phyloP scores from a whole-genome alignment of 768 basidiomycete genomes.

The Fomitopsis serialis region DNA sequence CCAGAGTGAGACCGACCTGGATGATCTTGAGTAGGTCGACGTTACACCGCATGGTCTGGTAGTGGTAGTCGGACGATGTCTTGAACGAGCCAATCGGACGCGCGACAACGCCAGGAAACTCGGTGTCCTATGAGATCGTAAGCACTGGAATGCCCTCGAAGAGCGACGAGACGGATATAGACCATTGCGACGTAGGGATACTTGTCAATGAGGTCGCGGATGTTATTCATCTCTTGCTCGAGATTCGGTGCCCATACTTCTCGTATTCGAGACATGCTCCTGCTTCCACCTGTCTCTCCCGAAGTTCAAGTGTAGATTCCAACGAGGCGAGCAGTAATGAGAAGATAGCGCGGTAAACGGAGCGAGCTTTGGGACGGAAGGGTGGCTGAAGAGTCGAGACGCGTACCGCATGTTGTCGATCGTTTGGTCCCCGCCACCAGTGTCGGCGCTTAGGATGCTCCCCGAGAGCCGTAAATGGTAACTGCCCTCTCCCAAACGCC shows the following conservation, averaged over 20 bases:
- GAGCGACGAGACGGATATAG: constrained; percentile 20
- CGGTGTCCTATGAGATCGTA: constrained; percentile 72
- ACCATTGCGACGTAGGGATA: constrained; percentile 97
- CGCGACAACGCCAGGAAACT: constrained; percentile 98
- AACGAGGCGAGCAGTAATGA: background rate
- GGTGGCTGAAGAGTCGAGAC: background rate
- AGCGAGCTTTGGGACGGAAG: background rate
- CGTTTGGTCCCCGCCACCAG: background rate
- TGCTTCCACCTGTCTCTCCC: background rate
- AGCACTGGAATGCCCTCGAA: constrained; percentile 10
- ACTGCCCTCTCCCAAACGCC: too few relatives aligned
- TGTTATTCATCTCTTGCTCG: constrained; percentile 84
- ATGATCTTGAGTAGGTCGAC: constrained; percentile 98
- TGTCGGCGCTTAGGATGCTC: background rate
- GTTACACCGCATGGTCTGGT: constrained; percentile 99
- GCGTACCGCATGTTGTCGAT: background rate
- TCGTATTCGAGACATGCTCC: constrained; percentile 71
- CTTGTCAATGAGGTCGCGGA: constrained; percentile 81
- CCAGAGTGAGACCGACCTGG: constrained; percentile 92
- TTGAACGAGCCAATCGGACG: constrained; percentile 95
- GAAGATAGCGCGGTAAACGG: background rate
- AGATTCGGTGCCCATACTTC: constrained; percentile 96
- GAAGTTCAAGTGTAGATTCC: background rate
- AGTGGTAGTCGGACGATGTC: constrained; percentile 97
- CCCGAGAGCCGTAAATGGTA: too few relatives aligned